Base-by-base conservation (phyloP, 768 basidiomycete genomes). In the Erythrobasidium yunnanense region DNA sequence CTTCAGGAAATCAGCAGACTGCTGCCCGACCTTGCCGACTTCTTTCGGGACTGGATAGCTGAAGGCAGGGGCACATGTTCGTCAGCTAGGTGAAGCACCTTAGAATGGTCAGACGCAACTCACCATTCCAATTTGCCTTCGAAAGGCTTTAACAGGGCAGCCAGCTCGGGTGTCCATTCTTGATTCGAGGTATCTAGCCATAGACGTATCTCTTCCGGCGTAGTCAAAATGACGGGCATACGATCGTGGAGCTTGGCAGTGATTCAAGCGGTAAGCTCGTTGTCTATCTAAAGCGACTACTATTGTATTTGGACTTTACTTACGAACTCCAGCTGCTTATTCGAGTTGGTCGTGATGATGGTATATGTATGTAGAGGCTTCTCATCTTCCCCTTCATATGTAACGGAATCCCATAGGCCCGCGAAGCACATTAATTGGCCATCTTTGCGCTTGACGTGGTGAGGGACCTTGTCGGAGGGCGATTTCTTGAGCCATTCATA, bases 1-100 rank as follows among this genome's bases (percentile, higher is more conserved):
- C 51, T 68, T 68, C 57, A 95, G 84, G 74, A 87, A 95, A 0
- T 84, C 81, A 0, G 87, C 77, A 0, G 87, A 90, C 72, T 97
- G 87, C 6, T 79, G 83, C 6, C 89, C 88, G 2, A 96, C 87
- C 76, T 87, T 92, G 0, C 91, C 92, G 0, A 95, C 84, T 78
- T 95, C 92, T 70, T 83, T 83, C 0, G 88, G 88, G 0, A 95
- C 92, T 65, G 82, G 83, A 73, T 92, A 95, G 72, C 90, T 92
- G 68, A 42, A 23, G 22, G 15, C 15, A 15, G 42, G 15, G 42
- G 8, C 18, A 52, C 18, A 52, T 15, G 50, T 52, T 11, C 18
- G 50, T 52, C 50, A 30, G 29, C 32, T 6, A 13, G 22, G 22
- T 25, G 33, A 32, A 57, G 13, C 23, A 34, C 15, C 33, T 7